Base-by-base conservation (phyloP, 1,284 basidiomycete genomes). In the Meira nashicola region DNA sequence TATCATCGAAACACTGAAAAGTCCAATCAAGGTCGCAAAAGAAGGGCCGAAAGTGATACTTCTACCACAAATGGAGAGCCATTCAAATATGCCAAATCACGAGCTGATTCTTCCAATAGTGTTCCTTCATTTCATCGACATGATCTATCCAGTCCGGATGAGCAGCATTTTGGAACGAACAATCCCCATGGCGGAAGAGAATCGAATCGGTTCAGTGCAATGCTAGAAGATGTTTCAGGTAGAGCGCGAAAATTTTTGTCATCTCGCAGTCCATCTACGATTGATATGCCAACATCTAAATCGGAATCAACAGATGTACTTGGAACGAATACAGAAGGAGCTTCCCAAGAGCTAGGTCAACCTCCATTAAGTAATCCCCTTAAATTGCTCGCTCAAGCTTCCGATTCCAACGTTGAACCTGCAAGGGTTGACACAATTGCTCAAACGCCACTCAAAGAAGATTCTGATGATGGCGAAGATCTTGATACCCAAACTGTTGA, bases 311-410 rank as follows among this genome's bases (percentile, higher is more conserved):
- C 28, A 33, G 28, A 33, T 33, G 28, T 33, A 3, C 28, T 33
- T 3, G 28, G 28, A 33, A 33, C 28, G 28, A 33, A 33, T 33
- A 33, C 28, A 33, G 28, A 33, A 33, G 28, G 4, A 33, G 28
- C 28, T 4, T 33, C 28, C 4, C 28, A 33, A 8, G 58, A 62
- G 25, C 39, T 41, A 2, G 60, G 59, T 21, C 23, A 54, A n/a
- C 60, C 56, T 14, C 33, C 58, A 17, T 40, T 60, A 11, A 59
- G 57, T 15, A 62, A 62, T 40, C 60, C 60, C 5, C 49, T 60
- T 1, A 47, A 52, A 23, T 38, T 62, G 17, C 44, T 62, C 9
- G 60, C 58, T 3, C 59, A 61, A n/a, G 60, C 60, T 14, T 52
- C 54, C 5, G 59, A 46, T 25, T 39, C 50, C 7, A 40, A n/a